Percentiles rank a stretch among this genome's conserved stretches.
Evolutionary conservation across 2,329 filamentous ascomycete species (phyloP).

Genomic region (Sarocladium oryzae): DNA sequence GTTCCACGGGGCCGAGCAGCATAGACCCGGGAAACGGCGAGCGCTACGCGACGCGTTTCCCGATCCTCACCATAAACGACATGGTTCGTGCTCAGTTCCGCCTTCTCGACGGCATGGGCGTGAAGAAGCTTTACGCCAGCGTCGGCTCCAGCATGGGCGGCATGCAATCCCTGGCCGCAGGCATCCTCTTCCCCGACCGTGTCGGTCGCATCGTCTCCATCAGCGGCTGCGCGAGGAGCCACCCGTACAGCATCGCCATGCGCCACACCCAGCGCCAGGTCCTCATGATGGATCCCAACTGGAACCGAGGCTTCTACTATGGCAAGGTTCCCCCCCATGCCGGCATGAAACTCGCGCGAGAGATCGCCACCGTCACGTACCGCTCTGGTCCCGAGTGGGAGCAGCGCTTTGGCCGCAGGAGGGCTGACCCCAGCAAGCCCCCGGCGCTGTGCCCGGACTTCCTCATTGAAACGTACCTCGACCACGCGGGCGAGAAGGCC

Average conservation of each 20-base stretch:
- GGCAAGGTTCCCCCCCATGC: constrained; percentile 81
- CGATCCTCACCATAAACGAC: constrained; percentile 90
- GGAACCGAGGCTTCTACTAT: constrained; percentile 94
- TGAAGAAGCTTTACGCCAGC: constrained; percentile 77
- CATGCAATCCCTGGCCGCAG: constrained; percentile 91
- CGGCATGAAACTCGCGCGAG: constrained; percentile 94
- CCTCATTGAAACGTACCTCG: constrained; percentile 94
- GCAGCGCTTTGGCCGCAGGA: constrained; percentile 78
- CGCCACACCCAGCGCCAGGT: constrained; percentile 95
- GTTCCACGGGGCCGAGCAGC: constrained; percentile 84
- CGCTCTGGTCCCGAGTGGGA: constrained; percentile 97
- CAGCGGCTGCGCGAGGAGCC: constrained; percentile 86
- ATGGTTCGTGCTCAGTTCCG: constrained; percentile 97
- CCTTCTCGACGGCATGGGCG: constrained; percentile 71
- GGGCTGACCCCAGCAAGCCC: constrained; percentile 78
- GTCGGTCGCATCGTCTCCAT: constrained; percentile 81
- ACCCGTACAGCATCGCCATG: constrained; percentile 98
- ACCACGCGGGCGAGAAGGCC: constrained; percentile 97
- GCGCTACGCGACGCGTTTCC: constrained; percentile 88
- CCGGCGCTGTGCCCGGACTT: constrained; percentile 97
- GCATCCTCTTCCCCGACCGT: constrained; percentile 73
- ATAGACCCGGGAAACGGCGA: constrained; percentile 83
- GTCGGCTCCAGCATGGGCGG: constrained; percentile 97
- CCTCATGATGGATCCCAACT: constrained; percentile 97
- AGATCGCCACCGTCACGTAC: constrained; percentile 97